Conservation (phyloP, 345 rosid genomes). For the Corchorus capsularis region DNA sequence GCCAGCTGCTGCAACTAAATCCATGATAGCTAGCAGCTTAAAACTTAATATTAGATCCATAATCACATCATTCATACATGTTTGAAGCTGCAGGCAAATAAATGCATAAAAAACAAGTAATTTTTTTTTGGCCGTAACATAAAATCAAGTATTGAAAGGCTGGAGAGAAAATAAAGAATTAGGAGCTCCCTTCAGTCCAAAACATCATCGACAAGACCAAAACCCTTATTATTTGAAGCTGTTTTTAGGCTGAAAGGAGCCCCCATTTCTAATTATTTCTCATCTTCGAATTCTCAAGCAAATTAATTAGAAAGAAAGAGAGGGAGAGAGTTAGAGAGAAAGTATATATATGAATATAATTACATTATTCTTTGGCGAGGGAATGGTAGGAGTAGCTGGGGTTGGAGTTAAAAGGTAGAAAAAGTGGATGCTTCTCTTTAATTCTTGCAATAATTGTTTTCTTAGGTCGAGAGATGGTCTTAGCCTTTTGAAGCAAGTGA, state of each 20-base stretch:
- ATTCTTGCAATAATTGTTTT: background rate
- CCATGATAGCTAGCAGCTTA: background rate
- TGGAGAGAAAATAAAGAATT: slow-evolving; percentile 14
- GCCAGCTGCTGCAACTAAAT: background rate
- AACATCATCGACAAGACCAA: background rate
- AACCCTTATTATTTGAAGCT: background rate
- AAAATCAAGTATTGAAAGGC: background rate
- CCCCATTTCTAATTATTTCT: slow-evolving; percentile 11
- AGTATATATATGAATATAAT: background rate
- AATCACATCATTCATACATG: no score
- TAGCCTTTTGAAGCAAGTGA: background rate
- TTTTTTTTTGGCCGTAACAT: no score
- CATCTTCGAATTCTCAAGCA: background rate
- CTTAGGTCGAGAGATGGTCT: background rate
- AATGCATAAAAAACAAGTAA: no score
- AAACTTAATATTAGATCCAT: background rate
- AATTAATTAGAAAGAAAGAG: background rate
- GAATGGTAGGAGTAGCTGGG: background rate
- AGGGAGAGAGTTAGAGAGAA: background rate
- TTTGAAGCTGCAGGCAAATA: background rate
- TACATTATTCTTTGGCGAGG: background rate
- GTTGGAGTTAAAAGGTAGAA: background rate
- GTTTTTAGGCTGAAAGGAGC: slow-evolving; percentile 17
- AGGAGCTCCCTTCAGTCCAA: slow-evolving; percentile 19
- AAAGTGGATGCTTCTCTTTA: background rate